A percentile compares a stretch with the other conserved stretches of the same genome.
Conservation (phyloP, 225 moss, liverwort and hornwort species). For the Climacium dendroides region DNA sequence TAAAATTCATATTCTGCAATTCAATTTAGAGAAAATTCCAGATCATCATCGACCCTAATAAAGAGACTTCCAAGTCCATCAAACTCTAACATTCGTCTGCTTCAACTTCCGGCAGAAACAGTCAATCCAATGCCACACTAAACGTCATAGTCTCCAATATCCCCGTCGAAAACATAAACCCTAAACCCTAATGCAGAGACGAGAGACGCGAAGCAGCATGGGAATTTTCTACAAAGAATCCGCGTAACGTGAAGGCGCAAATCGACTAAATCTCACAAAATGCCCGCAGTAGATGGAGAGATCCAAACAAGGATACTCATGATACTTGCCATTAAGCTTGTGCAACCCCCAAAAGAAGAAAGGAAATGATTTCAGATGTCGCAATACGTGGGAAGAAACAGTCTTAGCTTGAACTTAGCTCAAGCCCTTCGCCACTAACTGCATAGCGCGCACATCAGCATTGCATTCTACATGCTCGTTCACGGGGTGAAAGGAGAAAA, state of each 20-base stretch:
- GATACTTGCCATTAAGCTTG: neutral
- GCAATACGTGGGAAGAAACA: neutral
- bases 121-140: neutral
- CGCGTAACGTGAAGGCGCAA: neutral
- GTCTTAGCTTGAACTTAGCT: neutral
- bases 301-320: neutral
- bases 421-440: conserved; percentile 24
- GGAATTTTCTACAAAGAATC: neutral
- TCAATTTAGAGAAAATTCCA: neutral
- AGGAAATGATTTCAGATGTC: neutral
- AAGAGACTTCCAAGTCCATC: neutral
- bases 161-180: neutral
- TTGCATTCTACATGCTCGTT: neutral
- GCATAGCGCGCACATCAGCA: conserved; percentile 3
- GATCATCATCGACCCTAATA: neutral
- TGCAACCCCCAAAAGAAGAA: neutral
- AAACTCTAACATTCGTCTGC: neutral
- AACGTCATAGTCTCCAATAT: neutral
- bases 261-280: neutral
- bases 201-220: neutral
- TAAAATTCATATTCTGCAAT: neutral
- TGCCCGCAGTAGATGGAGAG: neutral
- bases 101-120: neutral
- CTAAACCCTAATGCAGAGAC: neutral
- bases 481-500: neutral